Evolutionary conservation across 1,139 yeast species (phyloP), one percentile per base, ranked within the genome.

Genomic region (Arxiozyma telluris): DNA sequence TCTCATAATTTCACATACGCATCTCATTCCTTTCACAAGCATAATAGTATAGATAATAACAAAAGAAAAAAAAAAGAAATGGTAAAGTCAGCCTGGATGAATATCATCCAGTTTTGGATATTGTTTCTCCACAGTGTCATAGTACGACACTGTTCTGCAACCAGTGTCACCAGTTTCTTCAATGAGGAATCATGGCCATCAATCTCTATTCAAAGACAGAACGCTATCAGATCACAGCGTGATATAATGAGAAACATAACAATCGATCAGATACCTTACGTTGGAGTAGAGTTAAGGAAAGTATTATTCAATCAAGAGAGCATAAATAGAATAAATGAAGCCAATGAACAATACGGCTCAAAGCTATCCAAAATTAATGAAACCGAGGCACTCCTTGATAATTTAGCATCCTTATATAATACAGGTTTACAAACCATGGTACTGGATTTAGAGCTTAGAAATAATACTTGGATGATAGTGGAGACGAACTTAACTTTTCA

Each of bases 401-500:
- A 67, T 4, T 59, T 86, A 3, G 53, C 60, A 5, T 60, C 67
- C 5, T 57, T 83, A 18, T 64, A 88, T 49, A 67, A 71, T 47
- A 68, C 71, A 1, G 93, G 93, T 0, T 73, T 79, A 12, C 78
- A 78, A 56, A 69, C 78, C 0, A 64, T 84, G 27, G 71, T 77
- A 55, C 54, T 89, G 15, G 94, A 89, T 64, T 61, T 87, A 20
- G 87, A 83, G 68, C 84, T 85, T 80, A 82, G 82, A 64, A 78
- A 79, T 54, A 67, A 68, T 38, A 70, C 73, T 9, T 60, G 65
- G 46, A 71, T 69, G 55, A 84, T 95, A 83, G 87, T 84, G 61
- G 76, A 78, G 58, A 73, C 77, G 1, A 66, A 66, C 11, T 68
- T 83, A 20, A 74, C 78, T 0, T 59, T 83, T 4, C 61, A 70